Percentiles rank a stretch among this genome's conserved stretches.
phyloP scores from a whole-genome alignment of 2,329 filamentous ascomycete species.

The Domatiomyces catenatus region DNA sequence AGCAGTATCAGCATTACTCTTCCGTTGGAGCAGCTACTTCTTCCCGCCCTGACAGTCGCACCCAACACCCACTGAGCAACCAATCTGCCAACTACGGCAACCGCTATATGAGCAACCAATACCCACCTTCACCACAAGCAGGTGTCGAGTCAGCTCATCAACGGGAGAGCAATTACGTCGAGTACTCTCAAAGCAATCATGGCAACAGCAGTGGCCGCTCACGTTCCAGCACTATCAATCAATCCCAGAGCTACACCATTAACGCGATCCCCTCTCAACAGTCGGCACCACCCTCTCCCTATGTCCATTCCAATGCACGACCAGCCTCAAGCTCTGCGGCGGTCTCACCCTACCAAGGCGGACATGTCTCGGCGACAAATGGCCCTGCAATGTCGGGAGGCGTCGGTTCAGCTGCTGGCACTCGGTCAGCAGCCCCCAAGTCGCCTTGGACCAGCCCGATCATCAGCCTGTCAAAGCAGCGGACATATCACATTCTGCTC shows the following conservation, averaged over 20 bases:
- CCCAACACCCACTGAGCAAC: not conserved
- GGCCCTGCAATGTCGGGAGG: constrained; percentile 4
- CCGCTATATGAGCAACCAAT: constrained; percentile 13
- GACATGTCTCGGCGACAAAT: constrained; percentile 1
- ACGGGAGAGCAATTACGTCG: constrained; percentile 1
- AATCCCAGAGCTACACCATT: constrained; percentile 11
- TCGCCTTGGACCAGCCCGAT: constrained; percentile 16
- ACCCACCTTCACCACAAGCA: constrained; percentile 7
- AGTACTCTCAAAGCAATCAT: not conserved
- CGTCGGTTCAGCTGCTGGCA: constrained; percentile 5
- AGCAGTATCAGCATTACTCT: constrained; percentile 2
- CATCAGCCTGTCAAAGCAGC: constrained; percentile 11
- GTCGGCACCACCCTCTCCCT: constrained; percentile 11
- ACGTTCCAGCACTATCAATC: constrained; percentile 14
- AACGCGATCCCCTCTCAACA: not conserved
- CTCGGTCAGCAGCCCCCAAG: constrained; percentile 10
- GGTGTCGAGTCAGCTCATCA: not conserved
- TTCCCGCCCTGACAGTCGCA: constrained; percentile 1
- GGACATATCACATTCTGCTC: constrained; percentile 26
- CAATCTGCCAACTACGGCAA: constrained; percentile 2
- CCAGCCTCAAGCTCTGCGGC: constrained; percentile 10
- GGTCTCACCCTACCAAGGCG: not conserved
- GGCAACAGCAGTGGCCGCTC: constrained; percentile 4
- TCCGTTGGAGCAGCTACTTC: constrained; percentile 1
- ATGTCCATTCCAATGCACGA: constrained; percentile 8